Base-by-base conservation (phyloP, 176 grass and related monocot species). In the Oryza brachyantha region DNA sequence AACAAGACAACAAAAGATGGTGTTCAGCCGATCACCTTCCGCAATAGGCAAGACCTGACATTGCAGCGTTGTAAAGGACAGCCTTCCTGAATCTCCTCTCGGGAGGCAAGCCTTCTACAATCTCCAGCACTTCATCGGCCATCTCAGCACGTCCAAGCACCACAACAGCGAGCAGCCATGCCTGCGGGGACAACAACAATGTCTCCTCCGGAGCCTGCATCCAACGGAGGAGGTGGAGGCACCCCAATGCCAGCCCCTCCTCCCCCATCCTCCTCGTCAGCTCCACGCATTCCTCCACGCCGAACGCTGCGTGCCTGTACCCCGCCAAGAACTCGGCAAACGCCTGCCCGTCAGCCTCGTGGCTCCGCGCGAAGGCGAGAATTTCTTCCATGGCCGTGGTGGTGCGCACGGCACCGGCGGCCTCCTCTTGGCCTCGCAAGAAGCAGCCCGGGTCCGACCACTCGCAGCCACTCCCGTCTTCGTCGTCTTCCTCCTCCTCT, bases 1-100 rank as follows among this genome's bases (percentile, higher is more conserved):
- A 78, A 36, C 25, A 52, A 66, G 61, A 54, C 3, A 62, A 0
- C 41, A 82, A 21, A 70, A 78, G n/a, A 45, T 7, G 31, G 32
- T 73, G 50, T 38, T n/a, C n/a, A n/a, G n/a, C n/a, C n/a, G n/a
- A n/a, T 74, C 68, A 88, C 86, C 80, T 88, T 50, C 48, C 50
- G 29, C 68, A 52, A 75, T 61, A 62, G 31, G 38, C 68, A 48
- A 88, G 68, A 50, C 61, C 68, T 28, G 75, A 61, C 40, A 88
- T 79, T 0, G 80, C 86, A 4, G 75, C 74, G 41, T 84, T 88
- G 69, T 84, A 88, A 38, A 88, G 48, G 58, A 61, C 29, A 4
- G 52, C 50, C 29, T 79, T 39, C 5, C 63, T 40, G 62, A 83
- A 61, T 29, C 76, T 69, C 75, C 68, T 79, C 38, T 68, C 61